These are phyloP conservation scores for Moniliophthora roreri DNA, from an alignment of 1,284 basidiomycete genomes.

Conservation along the genomic window DNA sequence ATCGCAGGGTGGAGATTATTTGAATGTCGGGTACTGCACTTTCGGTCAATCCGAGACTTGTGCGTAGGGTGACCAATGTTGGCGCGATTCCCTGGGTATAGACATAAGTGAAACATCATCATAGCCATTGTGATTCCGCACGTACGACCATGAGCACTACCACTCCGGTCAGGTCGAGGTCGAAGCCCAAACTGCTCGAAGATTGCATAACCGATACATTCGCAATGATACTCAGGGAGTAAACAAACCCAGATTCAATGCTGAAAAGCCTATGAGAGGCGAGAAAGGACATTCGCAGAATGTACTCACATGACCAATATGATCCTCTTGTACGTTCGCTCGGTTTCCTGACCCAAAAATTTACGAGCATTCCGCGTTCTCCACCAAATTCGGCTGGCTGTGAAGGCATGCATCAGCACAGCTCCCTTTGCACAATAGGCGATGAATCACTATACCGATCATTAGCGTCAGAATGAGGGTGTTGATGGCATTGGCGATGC, in stretches of 20 bases:
- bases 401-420: neutral
- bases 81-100: neutral
- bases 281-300: neutral
- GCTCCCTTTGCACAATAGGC: neutral
- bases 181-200: neutral
- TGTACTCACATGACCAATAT: slow-evolving; percentile 2
- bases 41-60: neutral
- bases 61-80: slow-evolving; percentile 2
- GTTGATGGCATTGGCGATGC: neutral
- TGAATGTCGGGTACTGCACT: too few species aligned
- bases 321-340: neutral
- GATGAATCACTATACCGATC: slow-evolving; percentile 4
- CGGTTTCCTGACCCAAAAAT: neutral
- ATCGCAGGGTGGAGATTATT: too few species aligned
- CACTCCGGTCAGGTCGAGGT: neutral
- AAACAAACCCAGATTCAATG: slow-evolving; percentile 2
- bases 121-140: neutral
- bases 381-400: slow-evolving; percentile 9
- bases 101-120: neutral
- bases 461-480: neutral
- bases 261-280: neutral
- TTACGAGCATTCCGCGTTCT: neutral
- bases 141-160: slow-evolving; percentile 2
- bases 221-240: neutral
- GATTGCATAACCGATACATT: neutral